phyloP scores from a whole-genome alignment of 2,329 filamentous ascomycete genomes.

The Eutypella sp. region DNA sequence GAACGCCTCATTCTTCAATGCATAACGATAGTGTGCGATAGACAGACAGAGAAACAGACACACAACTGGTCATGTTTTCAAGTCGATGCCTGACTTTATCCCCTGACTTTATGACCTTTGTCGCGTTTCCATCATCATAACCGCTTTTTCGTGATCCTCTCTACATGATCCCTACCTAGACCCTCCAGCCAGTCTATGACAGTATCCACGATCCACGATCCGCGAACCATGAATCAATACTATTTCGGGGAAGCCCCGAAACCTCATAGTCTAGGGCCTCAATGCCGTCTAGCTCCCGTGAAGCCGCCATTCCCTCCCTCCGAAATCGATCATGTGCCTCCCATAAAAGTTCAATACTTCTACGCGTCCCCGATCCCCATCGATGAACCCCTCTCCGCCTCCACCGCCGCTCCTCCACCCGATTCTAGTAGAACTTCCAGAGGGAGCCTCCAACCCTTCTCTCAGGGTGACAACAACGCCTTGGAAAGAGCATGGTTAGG shows the following conservation, averaged over 20 bases:
- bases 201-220: too few relatives aligned
- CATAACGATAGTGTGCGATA: too few relatives aligned
- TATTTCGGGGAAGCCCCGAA: constrained; percentile 16
- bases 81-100: neutral
- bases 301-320: constrained; percentile 30
- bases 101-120: neutral
- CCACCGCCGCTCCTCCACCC: constrained; percentile 44
- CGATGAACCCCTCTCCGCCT: constrained; percentile 77
- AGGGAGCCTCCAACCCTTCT: constrained; percentile 70
- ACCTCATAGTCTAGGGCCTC: constrained; percentile 54
- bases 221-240: constrained; percentile 8
- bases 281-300: constrained; percentile 52
- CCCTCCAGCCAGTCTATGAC: neutral
- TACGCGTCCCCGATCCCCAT: constrained; percentile 78
- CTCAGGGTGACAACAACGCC: constrained; percentile 70
- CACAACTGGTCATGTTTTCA: neutral
- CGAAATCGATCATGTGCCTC: constrained; percentile 47
- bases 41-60: neutral
- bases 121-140: neutral
- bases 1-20: too few relatives aligned
- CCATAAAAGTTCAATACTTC: constrained; percentile 71
- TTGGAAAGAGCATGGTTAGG: constrained; percentile 73
- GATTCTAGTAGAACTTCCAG: constrained; percentile 49
- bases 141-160: too few relatives aligned
- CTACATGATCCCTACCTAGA: too few relatives aligned